Conservation (phyloP, 305 asterid genomes). For the Striga hermonthica region DNA sequence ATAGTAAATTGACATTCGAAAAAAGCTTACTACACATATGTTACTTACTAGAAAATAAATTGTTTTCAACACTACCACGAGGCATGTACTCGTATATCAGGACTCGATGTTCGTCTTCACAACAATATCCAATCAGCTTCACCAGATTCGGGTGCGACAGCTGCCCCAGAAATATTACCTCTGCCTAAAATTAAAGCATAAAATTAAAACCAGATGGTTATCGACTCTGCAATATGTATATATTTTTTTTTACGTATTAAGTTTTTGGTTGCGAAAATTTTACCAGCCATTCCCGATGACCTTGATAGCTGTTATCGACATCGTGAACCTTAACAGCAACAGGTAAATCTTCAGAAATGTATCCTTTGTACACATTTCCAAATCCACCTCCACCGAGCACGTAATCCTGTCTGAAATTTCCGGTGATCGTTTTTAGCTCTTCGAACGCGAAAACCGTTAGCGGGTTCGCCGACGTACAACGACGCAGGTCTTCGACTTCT, state of each 20-base stretch:
- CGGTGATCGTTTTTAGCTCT: slow-evolving; percentile 57
- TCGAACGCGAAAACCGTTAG: slow-evolving; percentile 56
- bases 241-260: background rate
- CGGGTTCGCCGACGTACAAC: slow-evolving; percentile 48
- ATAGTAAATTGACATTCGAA: background rate
- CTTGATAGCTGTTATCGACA: slow-evolving; percentile 77
- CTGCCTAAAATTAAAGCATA: slow-evolving; percentile 46
- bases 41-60: slow-evolving; percentile 66
- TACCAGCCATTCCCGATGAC: slow-evolving; percentile 91
- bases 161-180: slow-evolving; percentile 78
- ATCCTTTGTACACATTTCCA: slow-evolving; percentile 77
- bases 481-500: slow-evolving; percentile 67
- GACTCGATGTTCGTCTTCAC: slow-evolving; percentile 69
- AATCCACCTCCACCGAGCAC: slow-evolving; percentile 87
- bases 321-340: slow-evolving; percentile 88
- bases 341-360: slow-evolving; percentile 42
- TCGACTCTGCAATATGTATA: background rate
- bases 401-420: slow-evolving; percentile 68
- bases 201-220: slow-evolving; percentile 15
- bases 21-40: background rate
- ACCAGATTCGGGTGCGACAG: slow-evolving; percentile 82
- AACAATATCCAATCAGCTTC: slow-evolving; percentile 76
- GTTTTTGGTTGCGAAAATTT: background rate
- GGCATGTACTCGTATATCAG: slow-evolving; percentile 71
- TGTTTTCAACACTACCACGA: slow-evolving; percentile 74